Percentiles rank a stretch among this genome's conserved stretches.
phyloP scores from a whole-genome alignment of 164 flowering plant genomes.

The Piper longum region DNA sequence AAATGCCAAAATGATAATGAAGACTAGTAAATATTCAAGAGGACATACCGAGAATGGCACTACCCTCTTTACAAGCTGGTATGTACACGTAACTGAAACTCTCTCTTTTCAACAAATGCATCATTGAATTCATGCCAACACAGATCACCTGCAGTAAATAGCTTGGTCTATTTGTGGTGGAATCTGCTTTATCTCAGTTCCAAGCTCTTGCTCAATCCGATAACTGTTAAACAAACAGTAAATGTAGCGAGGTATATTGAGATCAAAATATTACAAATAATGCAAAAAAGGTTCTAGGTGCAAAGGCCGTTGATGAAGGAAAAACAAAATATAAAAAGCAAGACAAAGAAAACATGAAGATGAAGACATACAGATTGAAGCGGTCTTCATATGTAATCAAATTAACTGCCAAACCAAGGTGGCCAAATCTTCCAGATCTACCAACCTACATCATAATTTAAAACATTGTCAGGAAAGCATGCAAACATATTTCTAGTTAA shows the following conservation, averaged over 20 bases:
- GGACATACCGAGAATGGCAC: not conserved
- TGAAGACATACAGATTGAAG: slow-evolving; percentile 63
- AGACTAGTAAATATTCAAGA: not conserved
- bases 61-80: not conserved
- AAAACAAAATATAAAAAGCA: not conserved
- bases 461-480: not conserved
- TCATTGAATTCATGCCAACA: not conserved
- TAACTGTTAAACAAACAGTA: slow-evolving; percentile 35
- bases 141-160: slow-evolving; percentile 61
- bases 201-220: slow-evolving; percentile 99
- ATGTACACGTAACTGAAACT: not conserved
- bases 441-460: slow-evolving; percentile 54
- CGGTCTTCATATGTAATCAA: slow-evolving; percentile 97
- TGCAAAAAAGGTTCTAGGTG: not conserved
- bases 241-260: not conserved
- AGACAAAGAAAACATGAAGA: not conserved
- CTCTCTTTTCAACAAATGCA: not conserved
- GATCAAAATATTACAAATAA: no score
- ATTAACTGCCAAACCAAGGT: slow-evolving; percentile 96
- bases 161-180: slow-evolving; percentile 97
- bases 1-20: not conserved
- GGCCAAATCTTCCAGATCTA: slow-evolving; percentile 98
- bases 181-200: slow-evolving; percentile 97
- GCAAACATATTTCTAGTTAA: not conserved
- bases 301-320: not conserved